A percentile compares a stretch with the other conserved stretches of the same genome.
Evolutionary conservation across 2,329 filamentous ascomycete genomes (phyloP).

Genomic region (Cercospora sp.): DNA sequence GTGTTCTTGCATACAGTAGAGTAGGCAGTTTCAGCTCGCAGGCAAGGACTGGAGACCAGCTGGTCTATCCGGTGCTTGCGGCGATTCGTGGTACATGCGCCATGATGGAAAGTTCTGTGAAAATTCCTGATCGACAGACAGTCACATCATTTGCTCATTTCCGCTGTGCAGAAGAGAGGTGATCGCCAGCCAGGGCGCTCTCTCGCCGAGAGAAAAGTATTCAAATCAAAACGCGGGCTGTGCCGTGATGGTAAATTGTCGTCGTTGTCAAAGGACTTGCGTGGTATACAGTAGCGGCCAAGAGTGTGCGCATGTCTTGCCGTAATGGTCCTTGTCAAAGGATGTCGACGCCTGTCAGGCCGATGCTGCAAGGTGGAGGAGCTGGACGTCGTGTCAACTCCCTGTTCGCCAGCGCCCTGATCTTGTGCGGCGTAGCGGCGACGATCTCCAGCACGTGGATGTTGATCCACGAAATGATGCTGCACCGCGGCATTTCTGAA

Average conservation of each 20-base stretch:
- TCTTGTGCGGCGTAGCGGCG: slow-evolving; percentile 11
- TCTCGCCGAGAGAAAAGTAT: background rate
- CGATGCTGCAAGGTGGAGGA: slow-evolving; percentile 16
- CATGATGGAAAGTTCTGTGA: background rate
- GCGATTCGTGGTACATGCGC: background rate
- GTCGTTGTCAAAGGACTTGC: background rate
- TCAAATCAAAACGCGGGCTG: background rate
- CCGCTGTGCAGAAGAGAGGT: background rate
- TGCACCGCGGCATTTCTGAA: background rate
- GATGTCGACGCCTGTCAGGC: slow-evolving; percentile 4
- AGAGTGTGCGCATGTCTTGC: background rate
- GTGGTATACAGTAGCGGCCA: background rate
- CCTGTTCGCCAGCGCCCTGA: slow-evolving; percentile 16
- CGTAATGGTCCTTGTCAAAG: slow-evolving; percentile 1
- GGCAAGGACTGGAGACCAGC: background rate
- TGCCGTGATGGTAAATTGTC: background rate
- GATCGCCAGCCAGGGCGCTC: background rate
- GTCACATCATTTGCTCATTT: background rate
- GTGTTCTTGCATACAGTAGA: background rate
- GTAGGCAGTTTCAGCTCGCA: background rate
- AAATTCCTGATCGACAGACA: background rate
- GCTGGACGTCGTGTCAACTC: slow-evolving; percentile 16
- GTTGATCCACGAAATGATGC: background rate
- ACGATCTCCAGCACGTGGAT: slow-evolving; percentile 11
- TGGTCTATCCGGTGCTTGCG: background rate